Evolutionary conservation across 345 rosid genomes (phyloP).

Genomic region (Citrus sp.): DNA sequence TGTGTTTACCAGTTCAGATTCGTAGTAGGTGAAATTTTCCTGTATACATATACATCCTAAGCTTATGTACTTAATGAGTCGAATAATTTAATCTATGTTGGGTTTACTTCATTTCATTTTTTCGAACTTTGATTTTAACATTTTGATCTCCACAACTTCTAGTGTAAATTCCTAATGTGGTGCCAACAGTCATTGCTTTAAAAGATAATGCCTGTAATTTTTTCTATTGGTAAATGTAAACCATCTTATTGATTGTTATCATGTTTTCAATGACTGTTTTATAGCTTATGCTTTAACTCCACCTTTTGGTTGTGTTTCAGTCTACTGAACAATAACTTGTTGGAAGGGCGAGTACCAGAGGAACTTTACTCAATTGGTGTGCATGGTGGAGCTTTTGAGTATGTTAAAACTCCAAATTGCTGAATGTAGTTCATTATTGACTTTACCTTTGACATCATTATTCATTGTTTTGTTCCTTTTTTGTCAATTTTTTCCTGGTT

Average conservation of each 20-base stretch:
- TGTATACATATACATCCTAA: neutral
- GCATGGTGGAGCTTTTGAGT: slow-evolving; percentile 95
- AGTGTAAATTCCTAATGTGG: neutral
- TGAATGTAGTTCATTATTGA: neutral
- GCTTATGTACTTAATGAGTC: neutral
- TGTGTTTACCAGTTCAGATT: neutral
- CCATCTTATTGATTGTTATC: neutral
- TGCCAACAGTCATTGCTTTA: neutral
- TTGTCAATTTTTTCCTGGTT: neutral
- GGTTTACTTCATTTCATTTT: neutral
- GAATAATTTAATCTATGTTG: neutral
- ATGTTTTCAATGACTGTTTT: neutral
- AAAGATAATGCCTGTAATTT: neutral
- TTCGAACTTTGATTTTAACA: neutral
- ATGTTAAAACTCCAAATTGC: slow-evolving; percentile 23
- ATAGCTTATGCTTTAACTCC: neutral
- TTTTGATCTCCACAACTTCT: neutral
- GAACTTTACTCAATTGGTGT: slow-evolving; percentile 84
- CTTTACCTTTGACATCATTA: neutral
- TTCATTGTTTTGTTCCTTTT: neutral
- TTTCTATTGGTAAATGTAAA: neutral
- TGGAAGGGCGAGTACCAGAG: slow-evolving; percentile 86
- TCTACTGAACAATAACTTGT: slow-evolving; percentile 58
- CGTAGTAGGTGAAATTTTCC: neutral
- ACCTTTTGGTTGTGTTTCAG: slow-evolving; percentile 34